A percentile compares a stretch with the other conserved stretches of the same genome.
Conservation (phyloP, 129 eudicot genomes). For the Lactuca sativa region DNA sequence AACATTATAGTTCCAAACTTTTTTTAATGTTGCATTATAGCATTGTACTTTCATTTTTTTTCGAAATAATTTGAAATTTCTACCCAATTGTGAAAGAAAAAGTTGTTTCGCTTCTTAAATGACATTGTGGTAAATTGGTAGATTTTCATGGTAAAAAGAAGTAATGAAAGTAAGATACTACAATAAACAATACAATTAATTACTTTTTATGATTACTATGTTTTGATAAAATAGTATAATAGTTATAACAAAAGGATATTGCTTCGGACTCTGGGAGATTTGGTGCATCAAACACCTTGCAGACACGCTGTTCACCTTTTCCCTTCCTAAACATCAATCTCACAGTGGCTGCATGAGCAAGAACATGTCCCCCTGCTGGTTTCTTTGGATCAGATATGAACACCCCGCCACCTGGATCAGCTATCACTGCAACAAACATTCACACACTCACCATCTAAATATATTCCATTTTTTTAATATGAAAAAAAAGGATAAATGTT, state of each 20-base stretch:
- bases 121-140: too few species aligned
- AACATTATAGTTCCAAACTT: too few species aligned
- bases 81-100: too few species aligned
- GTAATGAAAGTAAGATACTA: too few species aligned
- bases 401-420: constrained; percentile 96
- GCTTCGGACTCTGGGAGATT: constrained; percentile 99
- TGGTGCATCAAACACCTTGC: constrained; percentile 99
- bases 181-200: too few species aligned
- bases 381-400: constrained; percentile 94
- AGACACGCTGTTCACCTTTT: constrained; percentile 97
- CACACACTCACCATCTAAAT: not conserved
- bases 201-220: too few species aligned
- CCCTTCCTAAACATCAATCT: constrained; percentile 99
- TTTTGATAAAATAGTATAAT: too few species aligned
- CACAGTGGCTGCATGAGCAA: constrained; percentile 98
- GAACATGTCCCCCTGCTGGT: constrained; percentile 98
- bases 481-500: not conserved
- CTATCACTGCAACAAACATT: constrained; percentile 64
- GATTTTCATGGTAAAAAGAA: too few species aligned
- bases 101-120: too few species aligned
- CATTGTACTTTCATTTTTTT: too few species aligned
- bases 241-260: constrained; percentile 56
- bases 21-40: too few species aligned
- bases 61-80: too few species aligned
- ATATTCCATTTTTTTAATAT: not conserved